Conservation (phyloP, 768 basidiomycete genomes). For the Tulasnella sp. region DNA sequence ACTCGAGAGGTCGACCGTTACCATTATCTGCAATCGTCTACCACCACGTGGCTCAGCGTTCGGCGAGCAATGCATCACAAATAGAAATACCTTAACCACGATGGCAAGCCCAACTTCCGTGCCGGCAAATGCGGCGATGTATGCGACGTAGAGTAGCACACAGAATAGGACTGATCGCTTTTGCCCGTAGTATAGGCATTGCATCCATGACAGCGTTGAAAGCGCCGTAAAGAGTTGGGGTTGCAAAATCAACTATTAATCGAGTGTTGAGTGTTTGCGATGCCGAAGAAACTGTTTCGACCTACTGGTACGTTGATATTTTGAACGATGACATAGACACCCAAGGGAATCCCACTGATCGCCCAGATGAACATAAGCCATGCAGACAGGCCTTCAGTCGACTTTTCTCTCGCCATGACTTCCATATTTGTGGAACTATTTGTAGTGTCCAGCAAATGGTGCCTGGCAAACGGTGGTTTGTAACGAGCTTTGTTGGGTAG, state of each 20-base stretch:
- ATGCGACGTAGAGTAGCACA: slow-evolving; percentile 31
- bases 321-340: slow-evolving; percentile 64
- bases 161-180: slow-evolving; percentile 38
- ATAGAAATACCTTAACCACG: slow-evolving; percentile 49
- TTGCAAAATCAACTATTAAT: background rate
- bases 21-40: background rate
- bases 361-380: slow-evolving; percentile 70
- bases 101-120: slow-evolving; percentile 61
- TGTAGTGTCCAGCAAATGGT: slow-evolving; percentile 65
- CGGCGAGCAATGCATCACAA: background rate
- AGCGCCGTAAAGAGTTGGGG: slow-evolving; percentile 39
- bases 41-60: background rate
- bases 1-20: slow-evolving; percentile 35
- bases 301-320: slow-evolving; percentile 48
- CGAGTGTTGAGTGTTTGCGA: background rate
- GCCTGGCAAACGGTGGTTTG: slow-evolving; percentile 37
- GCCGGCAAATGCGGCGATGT: slow-evolving; percentile 49
- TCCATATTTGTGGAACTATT: slow-evolving; percentile 47
- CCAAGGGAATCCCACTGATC: slow-evolving; percentile 55
- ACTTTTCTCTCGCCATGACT: slow-evolving; percentile 63
- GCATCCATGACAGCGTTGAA: slow-evolving; percentile 36
- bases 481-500: background rate
- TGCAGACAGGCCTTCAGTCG: slow-evolving; percentile 64
- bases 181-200: slow-evolving; percentile 66
- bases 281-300: background rate